Conservation (phyloP, 2,329 filamentous ascomycete species). For the Fusarium succisae region DNA sequence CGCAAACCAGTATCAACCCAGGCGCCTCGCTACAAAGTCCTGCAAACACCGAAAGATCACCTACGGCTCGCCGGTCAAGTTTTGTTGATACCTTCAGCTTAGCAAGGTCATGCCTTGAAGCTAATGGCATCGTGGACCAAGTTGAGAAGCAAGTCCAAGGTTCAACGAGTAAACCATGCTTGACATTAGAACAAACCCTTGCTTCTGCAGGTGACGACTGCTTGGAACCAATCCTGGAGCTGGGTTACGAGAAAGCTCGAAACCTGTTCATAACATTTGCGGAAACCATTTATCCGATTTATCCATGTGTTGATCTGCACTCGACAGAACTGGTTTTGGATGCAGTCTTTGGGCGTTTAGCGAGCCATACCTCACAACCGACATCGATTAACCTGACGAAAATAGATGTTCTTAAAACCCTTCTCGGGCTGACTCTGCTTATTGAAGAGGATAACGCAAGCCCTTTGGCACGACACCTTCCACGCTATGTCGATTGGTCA, state of each 20-base stretch:
- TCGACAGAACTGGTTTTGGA: background rate
- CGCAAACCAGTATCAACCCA: rapidly evolving
- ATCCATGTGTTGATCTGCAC: background rate
- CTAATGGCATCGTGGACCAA: background rate
- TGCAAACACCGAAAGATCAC: background rate
- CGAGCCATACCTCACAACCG: background rate
- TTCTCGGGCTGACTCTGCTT: rapidly evolving
- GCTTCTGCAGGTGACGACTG: background rate
- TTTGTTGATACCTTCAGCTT: background rate
- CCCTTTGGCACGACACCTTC: background rate
- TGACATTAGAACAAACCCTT: background rate
- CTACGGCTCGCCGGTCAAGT: background rate
- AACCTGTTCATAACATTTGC: rapidly evolving
- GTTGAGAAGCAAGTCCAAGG: background rate
- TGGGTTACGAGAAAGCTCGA: rapidly evolving
- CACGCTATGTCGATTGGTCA: background rate
- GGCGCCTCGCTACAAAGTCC: background rate
- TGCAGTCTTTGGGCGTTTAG: background rate
- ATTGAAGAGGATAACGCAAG: rapidly evolving
- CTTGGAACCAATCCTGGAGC: background rate
- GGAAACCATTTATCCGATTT: background rate
- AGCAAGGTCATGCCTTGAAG: background rate
- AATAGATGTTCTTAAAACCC: background rate
- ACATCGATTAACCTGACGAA: rapidly evolving
- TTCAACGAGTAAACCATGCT: background rate